Conservation (phyloP, 495 filamentous ascomycete genomes). For the Penicilliopsis zonata region DNA sequence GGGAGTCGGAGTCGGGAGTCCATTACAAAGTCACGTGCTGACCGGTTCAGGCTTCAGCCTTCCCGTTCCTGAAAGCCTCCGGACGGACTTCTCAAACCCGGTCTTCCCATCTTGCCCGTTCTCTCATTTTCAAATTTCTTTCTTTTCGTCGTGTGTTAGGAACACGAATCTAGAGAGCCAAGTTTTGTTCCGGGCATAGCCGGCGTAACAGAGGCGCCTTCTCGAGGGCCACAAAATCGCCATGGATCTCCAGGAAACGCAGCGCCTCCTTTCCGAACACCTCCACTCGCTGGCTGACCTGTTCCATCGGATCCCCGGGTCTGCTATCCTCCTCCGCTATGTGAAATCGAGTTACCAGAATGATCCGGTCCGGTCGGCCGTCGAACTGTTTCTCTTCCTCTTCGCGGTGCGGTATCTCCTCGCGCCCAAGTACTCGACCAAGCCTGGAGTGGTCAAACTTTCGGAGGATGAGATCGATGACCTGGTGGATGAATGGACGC, state of each 20-base stretch:
- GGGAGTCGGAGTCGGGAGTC: too few relatives aligned
- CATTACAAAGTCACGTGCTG: too few relatives aligned
- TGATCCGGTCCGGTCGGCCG: conserved; percentile 83
- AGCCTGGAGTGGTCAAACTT: conserved; percentile 73
- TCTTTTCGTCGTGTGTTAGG: too few relatives aligned
- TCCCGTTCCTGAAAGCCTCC: too few relatives aligned
- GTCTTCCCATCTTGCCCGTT: too few relatives aligned
- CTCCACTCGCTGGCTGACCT: conserved; percentile 51
- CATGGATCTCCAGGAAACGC: conserved; percentile 78
- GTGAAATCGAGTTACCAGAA: conserved; percentile 95
- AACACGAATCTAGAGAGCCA: too few relatives aligned
- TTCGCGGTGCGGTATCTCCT: conserved; percentile 92
- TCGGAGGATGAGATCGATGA: conserved; percentile 97
- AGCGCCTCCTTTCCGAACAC: conserved; percentile 54
- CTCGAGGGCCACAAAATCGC: too few relatives aligned
- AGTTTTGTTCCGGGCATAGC: too few relatives aligned
- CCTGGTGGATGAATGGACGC: conserved; percentile 91
- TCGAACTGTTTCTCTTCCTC: conserved; percentile 88
- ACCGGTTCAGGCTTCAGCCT: too few relatives aligned
- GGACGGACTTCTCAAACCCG: too few relatives aligned
- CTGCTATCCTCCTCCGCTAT: conserved; percentile 87
- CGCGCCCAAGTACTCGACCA: conserved; percentile 82
- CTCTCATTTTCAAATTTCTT: too few relatives aligned
- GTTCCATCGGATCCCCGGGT: conserved; percentile 87
- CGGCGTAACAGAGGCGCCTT: too few relatives aligned